Conservation (phyloP, 2,329 filamentous ascomycete species). For the Fusarium verticillioides region DNA sequence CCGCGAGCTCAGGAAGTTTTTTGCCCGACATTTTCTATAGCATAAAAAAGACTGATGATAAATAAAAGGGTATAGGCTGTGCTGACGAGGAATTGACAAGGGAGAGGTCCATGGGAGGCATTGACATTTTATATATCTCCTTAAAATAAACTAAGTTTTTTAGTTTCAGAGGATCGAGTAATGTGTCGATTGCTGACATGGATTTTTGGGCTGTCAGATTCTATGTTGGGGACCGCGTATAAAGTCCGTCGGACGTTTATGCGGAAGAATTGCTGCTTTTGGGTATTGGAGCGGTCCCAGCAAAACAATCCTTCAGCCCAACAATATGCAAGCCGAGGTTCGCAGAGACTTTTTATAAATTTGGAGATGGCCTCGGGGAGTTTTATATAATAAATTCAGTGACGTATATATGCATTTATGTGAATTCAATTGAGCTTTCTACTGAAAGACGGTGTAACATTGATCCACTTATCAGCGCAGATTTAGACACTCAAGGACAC, state of each 20-base stretch:
- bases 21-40: slow-evolving; percentile 29
- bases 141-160: neutral
- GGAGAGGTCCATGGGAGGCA: neutral
- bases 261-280: slow-evolving; percentile 18
- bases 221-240: neutral
- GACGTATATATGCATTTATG: neutral
- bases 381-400: neutral
- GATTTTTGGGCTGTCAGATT: slow-evolving; percentile 4
- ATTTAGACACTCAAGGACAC: no score
- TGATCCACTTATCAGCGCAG: neutral
- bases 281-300: slow-evolving; percentile 10
- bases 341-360: neutral
- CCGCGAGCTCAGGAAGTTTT: slow-evolving; percentile 42
- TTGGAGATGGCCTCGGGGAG: neutral
- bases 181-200: slow-evolving; percentile 7
- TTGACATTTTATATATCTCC: neutral
- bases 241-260: slow-evolving; percentile 22
- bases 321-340: slow-evolving; percentile 14
- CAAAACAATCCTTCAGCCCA: slow-evolving; percentile 7
- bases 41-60: neutral
- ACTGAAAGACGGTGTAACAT: neutral
- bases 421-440: neutral
- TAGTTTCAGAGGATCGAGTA: neutral
- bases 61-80: neutral
- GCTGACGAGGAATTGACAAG: neutral